Evolutionary conservation across 176 grass and related monocot genomes (phyloP), one percentile per base, ranked within the genome.

Genomic region (Musa schizocarpa): DNA sequence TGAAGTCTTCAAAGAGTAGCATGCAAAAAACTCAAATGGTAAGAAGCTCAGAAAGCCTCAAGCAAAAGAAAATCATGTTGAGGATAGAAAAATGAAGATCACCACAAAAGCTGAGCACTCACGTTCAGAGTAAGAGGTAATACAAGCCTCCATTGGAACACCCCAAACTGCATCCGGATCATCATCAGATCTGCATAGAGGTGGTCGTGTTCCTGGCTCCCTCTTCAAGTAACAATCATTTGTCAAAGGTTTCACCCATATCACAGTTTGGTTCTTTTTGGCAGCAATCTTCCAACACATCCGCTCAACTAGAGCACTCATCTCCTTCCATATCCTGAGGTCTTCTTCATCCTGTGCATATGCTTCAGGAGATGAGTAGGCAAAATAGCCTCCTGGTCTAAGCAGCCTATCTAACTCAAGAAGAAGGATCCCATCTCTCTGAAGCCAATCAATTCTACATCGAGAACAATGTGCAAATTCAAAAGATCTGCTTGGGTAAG

Each of bases 301-400:
- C 83, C 94, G 88, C 76, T 97, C 90, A 53, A 92, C 90, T 82
- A 97, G 84, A 13, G 87, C 80, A 76, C 90, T 97, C 94, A 97
- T 97, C 82, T 97, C 57, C 83, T 88, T 93, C 94, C 94, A 97
- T 71, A 97, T 97, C 82, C 78, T 87, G 25, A 84, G 86, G 81
- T 97, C 94, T 58, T 97, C 94, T 79, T 97, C 93, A 80, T 97
- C 93, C 24, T 97, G 93, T 82, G 93, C 93, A 59, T 97, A 97
- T 79, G 93, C 93, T 84, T 97, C 93, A 59, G 93, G 93, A 77
- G 93, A 97, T 74, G 93, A 97, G 73, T 97, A 97, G 54, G 87
- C 93, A 84, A 97, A 97, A 88, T 93, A 93, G 76, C 90, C 93
- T 81, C 93, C 93, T 79, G 93, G 93, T 71, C 87, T 88, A n/a